Evolutionary conservation across 1,284 basidiomycete species (phyloP).

Genomic region (Marasmius tenuissimus): DNA sequence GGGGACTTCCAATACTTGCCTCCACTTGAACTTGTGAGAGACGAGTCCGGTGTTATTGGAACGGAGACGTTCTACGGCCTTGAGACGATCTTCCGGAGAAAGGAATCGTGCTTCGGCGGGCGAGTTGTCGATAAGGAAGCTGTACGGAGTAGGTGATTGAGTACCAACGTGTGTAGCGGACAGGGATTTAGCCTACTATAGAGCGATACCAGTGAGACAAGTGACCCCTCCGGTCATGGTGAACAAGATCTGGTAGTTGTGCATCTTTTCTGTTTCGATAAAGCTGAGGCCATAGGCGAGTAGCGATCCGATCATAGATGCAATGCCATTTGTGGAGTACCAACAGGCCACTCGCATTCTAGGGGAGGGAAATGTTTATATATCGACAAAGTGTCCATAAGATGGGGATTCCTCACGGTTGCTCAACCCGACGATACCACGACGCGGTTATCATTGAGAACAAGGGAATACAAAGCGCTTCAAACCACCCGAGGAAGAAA

Average conservation of each 20-base stretch:
- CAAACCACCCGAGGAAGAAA: slow-evolving; percentile 2
- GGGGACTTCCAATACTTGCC: background rate
- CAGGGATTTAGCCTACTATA: background rate
- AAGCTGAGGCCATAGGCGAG: background rate
- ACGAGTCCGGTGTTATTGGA: background rate
- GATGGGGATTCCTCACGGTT: background rate
- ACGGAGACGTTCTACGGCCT: background rate
- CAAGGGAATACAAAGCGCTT: slow-evolving; percentile 1
- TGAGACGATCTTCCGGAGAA: background rate
- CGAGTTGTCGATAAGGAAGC: background rate
- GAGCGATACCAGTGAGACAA: background rate
- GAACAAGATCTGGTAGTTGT: slow-evolving; percentile 4
- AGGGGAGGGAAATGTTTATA: background rate
- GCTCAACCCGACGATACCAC: slow-evolving; percentile 1
- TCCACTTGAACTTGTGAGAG: slow-evolving; percentile 2
- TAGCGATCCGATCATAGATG: background rate
- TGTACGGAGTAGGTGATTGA: background rate
- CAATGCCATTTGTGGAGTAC: background rate
- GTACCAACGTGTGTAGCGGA: no score
- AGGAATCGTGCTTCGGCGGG: slow-evolving; percentile 3
- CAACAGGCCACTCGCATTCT: background rate
- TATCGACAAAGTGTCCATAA: background rate
- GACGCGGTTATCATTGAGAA: slow-evolving; percentile 1
- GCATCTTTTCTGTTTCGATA: background rate
- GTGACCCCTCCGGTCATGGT: background rate